A percentile compares a stretch with the other conserved stretches of the same genome.
Conservation (phyloP, 176 grass and related monocot genomes). For the Dactylis glomerata region DNA sequence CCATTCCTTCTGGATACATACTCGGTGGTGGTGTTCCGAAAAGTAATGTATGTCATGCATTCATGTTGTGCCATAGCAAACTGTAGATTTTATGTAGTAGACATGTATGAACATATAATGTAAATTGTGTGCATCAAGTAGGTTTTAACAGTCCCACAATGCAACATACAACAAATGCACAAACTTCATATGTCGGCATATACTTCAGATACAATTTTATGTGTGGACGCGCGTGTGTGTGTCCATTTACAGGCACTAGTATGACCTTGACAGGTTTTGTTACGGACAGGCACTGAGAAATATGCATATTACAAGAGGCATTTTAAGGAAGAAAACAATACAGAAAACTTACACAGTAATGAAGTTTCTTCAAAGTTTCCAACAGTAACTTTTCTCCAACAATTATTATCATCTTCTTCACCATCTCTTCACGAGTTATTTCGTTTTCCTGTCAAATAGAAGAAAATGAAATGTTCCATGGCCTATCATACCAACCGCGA, state of each 20-base stretch:
- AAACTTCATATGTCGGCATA: neutral
- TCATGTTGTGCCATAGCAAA: neutral
- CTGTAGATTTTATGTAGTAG: neutral
- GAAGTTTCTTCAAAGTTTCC: constrained; percentile 47
- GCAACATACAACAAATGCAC: neutral
- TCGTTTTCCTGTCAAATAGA: constrained; percentile 39
- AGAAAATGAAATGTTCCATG: constrained; percentile 1
- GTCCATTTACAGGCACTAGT: neutral
- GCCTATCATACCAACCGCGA: neutral
- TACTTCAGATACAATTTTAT: neutral
- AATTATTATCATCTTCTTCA: constrained; percentile 60
- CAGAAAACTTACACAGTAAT: constrained; percentile 48
- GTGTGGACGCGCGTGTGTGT: neutral
- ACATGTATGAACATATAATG: neutral
- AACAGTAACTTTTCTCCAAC: constrained; percentile 62
- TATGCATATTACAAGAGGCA: constrained; percentile 4
- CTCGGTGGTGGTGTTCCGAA: no score
- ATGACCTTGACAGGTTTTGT: constrained; percentile 6
- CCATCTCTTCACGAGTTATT: constrained; percentile 64
- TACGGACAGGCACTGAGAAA: constrained; percentile 4
- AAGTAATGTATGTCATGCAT: neutral
- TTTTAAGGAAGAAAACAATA: neutral
- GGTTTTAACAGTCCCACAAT: neutral
- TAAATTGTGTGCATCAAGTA: neutral
- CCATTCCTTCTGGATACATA: no score